These are phyloP conservation scores for Dipteronia sinensis DNA, from an alignment of 345 rosid genomes.

Conservation along the genomic window DNA sequence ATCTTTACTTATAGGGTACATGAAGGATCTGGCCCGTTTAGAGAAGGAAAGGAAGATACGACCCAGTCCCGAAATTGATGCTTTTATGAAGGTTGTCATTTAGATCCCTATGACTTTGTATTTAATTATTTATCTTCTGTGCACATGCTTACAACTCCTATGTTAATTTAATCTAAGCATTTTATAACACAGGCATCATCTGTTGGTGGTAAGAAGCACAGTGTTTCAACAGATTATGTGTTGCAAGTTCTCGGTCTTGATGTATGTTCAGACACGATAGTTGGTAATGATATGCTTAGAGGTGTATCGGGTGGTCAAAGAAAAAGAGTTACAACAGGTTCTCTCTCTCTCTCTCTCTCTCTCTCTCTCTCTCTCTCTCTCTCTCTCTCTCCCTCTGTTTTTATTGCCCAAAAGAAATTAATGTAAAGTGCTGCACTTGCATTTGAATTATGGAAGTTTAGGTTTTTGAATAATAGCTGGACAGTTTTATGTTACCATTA, in stretches of 20 bases:
- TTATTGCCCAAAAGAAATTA: background rate
- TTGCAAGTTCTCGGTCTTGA: conserved; percentile 90
- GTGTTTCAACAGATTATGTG: conserved; percentile 78
- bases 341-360: conserved; percentile 22
- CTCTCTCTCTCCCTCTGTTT: conserved; percentile 22
- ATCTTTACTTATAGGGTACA: conserved; percentile 42
- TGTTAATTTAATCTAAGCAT: conserved; percentile 7
- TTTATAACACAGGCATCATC: conserved; percentile 68
- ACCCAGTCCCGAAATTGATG: conserved; percentile 84
- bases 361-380: conserved; percentile 24
- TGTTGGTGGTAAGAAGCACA: conserved; percentile 71
- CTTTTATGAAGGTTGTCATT: conserved; percentile 83
- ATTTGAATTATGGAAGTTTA: background rate
- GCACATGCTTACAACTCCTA: background rate
- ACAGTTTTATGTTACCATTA: background rate
- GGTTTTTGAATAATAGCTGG: background rate
- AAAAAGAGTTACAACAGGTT: conserved; percentile 92
- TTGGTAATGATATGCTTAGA: conserved; percentile 90
- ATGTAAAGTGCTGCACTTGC: background rate
- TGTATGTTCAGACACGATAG: conserved; percentile 82
- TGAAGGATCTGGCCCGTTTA: conserved; percentile 61
- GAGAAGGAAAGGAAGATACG: conserved; percentile 71
- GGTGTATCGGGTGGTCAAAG: conserved; percentile 97
- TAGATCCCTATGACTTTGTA: background rate
- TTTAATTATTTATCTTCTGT: background rate